Evolutionary conservation across 768 basidiomycete genomes (phyloP).

Genomic region (Xerocomus potaroensis): DNA sequence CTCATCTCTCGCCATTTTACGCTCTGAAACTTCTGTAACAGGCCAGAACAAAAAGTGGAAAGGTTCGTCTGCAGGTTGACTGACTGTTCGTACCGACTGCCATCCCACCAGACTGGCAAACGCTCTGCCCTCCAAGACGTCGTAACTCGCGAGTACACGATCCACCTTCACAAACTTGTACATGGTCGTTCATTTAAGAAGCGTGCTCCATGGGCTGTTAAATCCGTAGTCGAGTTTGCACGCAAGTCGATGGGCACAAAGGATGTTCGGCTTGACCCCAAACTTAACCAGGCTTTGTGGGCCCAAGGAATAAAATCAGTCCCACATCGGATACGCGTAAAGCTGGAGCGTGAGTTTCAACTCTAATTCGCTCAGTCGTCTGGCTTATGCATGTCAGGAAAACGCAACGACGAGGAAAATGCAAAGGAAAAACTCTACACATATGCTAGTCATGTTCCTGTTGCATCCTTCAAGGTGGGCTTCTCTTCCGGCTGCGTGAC

Average conservation of each 20-base stretch:
- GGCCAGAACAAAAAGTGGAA: conserved; percentile 42
- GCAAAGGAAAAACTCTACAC: conserved; percentile 98
- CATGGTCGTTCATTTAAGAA: conserved; percentile 96
- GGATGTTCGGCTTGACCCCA: conserved; percentile 93
- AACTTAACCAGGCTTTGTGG: conserved; percentile 96
- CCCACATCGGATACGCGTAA: conserved; percentile 87
- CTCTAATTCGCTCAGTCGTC: background rate
- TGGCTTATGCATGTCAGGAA: conserved; percentile 48
- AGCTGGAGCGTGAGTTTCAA: conserved; percentile 77
- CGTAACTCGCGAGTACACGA: conserved; percentile 97
- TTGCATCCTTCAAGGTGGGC: conserved; percentile 79
- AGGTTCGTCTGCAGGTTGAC: conserved; percentile 28
- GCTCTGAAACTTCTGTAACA: conserved; percentile 14
- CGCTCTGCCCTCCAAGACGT: conserved; percentile 98
- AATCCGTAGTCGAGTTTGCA: conserved; percentile 89
- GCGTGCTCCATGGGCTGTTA: conserved; percentile 94
- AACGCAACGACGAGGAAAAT: conserved; percentile 98
- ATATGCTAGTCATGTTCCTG: conserved; percentile 79
- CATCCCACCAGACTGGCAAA: conserved; percentile 60
- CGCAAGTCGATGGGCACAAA: conserved; percentile 93
- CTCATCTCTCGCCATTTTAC: background rate
- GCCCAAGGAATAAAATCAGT: conserved; percentile 89
- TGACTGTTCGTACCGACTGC: conserved; percentile 8
- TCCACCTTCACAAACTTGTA: conserved; percentile 94
- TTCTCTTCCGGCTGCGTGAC: background rate